Percentiles rank a stretch among this genome's conserved stretches.
Conservation (phyloP, 2,329 filamentous ascomycete genomes). For the Penicillium janthinellum region DNA sequence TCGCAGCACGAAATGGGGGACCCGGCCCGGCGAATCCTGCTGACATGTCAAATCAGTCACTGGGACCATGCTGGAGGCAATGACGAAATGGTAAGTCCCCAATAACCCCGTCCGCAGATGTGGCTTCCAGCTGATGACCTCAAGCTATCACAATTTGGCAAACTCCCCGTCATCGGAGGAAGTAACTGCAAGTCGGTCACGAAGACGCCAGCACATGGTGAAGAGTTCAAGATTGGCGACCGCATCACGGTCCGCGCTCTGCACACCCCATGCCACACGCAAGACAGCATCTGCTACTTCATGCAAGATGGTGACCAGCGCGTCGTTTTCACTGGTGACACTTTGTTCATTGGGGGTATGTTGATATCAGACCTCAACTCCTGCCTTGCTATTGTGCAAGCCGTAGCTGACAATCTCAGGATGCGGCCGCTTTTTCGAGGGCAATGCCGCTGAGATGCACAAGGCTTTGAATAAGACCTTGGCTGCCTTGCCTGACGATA, state of each 20-base stretch:
- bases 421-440: constrained; percentile 96
- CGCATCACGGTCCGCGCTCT: constrained; percentile 79
- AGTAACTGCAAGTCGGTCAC: constrained; percentile 82
- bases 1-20: not conserved
- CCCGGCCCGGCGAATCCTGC: not conserved
- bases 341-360: constrained; percentile 86
- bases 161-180: constrained; percentile 80
- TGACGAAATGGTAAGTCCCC: constrained; percentile 65
- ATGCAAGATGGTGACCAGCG: constrained; percentile 74
- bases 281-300: constrained; percentile 96
- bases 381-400: not conserved
- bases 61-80: constrained; percentile 95
- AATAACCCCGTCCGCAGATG: not conserved
- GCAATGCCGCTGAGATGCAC: constrained; percentile 86
- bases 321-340: constrained; percentile 94
- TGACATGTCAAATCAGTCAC: constrained; percentile 61
- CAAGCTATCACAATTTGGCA: constrained; percentile 60
- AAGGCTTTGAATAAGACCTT: constrained; percentile 86
- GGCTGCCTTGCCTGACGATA: constrained; percentile 80
- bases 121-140: not conserved
- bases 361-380: not conserved
- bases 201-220: constrained; percentile 71
- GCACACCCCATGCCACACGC: constrained; percentile 97
- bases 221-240: constrained; percentile 78
- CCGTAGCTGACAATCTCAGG: constrained; percentile 53